Evolutionary conservation across 1,284 basidiomycete species (phyloP), one percentile per base, ranked within the genome.

Genomic region (Naganishia sp.): DNA sequence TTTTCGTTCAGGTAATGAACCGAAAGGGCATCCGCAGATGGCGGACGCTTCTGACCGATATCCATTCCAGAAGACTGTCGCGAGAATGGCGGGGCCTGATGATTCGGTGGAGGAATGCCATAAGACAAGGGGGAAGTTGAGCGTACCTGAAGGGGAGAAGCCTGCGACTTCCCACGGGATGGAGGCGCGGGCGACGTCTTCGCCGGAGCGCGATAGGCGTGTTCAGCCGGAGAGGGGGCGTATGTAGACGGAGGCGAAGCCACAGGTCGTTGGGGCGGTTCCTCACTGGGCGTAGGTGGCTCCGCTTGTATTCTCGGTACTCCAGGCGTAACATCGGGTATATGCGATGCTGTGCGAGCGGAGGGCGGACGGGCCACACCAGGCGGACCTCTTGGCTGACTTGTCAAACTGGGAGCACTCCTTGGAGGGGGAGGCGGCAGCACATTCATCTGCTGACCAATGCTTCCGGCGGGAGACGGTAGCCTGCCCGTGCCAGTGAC

Each of bases 41-140:
- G 23, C 17, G 58, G 47, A 1, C 15, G 47, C 15, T 51, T 31
- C 6, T 18, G 18, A 6, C 25, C 17, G 10, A 47, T 47, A 5
- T 61, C 25, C 58, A 61, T 50, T 18, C 58, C 32, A 15, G 47
- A 61, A 25, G 58, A 61, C 39, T 32, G 58, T n/a, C 58, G 49
- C 11, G 58, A 61, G 39, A 61, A 61, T 17, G 58, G 58, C 41
- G 58, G 58, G 41, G 58, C 47, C 23, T 51, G 58, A 28, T 61
- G 50, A 28, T 51, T 49, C 41, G 47, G 41, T 21, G 58, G 11
- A 18, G 58, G 58, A 51, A 61, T 10, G n/a, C 58, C 58, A n/a
- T 61, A 49, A 10, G 25, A 11, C 10, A 28, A 11, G 2, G 58
- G 58, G 21, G 58, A 39, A 42, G 47, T 32, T 1, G 28, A 23